Conservation (phyloP, 129 eudicot genomes). For the Deinandra increscens region DNA sequence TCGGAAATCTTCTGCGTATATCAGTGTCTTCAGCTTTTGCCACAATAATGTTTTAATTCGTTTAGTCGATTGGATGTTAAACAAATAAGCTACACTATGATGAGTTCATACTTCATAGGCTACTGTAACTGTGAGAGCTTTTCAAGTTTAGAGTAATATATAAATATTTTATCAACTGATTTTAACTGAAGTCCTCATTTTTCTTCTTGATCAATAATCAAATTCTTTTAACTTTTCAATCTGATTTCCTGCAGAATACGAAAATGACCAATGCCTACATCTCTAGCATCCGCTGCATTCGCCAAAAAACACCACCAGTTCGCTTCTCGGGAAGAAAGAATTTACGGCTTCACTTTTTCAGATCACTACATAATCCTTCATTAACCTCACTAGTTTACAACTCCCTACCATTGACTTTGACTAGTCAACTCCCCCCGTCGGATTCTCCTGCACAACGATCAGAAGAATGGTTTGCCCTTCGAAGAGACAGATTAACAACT, state of each 20-base stretch:
- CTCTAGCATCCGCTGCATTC: conserved; percentile 41
- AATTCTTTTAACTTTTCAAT: neutral
- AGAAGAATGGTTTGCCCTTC: conserved; percentile 93
- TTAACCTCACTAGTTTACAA: conserved; percentile 20
- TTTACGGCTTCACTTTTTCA: conserved; percentile 14
- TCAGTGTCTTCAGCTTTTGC: no score
- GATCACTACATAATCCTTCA: conserved; percentile 23
- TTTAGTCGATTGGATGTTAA: no score
- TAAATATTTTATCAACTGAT: neutral
- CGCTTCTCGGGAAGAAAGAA: conserved; percentile 36
- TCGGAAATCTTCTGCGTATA: no score
- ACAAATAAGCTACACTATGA: no score
- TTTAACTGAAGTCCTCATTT: neutral
- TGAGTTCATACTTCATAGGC: no score
- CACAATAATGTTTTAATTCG: no score
- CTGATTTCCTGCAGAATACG: neutral
- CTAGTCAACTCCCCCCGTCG: conserved; percentile 47
- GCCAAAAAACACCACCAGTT: conserved; percentile 30
- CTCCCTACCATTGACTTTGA: conserved; percentile 28
- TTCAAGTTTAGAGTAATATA: no score
- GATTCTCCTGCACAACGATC: conserved; percentile 79
- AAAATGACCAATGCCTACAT: conserved; percentile 53
- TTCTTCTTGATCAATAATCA: neutral
- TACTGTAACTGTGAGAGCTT: no score
- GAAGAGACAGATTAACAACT: conserved; percentile 82